Base-by-base conservation (phyloP, 495 filamentous ascomycete genomes). In the Lasiosphaeria miniovina region DNA sequence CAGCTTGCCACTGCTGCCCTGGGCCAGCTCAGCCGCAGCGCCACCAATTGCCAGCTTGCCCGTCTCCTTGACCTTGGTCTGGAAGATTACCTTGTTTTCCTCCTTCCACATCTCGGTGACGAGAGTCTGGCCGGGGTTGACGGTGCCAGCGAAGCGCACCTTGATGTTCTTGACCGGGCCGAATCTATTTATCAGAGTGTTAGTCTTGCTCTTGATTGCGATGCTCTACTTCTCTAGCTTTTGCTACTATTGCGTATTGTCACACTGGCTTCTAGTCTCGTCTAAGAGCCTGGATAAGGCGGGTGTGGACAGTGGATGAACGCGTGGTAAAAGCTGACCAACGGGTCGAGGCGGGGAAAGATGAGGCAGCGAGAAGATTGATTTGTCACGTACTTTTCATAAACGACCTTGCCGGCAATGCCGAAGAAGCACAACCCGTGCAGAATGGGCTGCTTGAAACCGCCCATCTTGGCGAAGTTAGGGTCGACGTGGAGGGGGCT, bases 101-200 rank as follows among this genome's bases (percentile, higher is more conserved):
- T 93, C 91, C 83, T 91, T 96, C 94, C 94, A 98, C 90, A 96
- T 96, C 85, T 98, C 94, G 36, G 93, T 98, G 67, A 86, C 84
- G 40, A 98, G 83, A 54, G 91, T 98, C 84, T 98, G 90, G 6
- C 94, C 95, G 1, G 94, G 95, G 32, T 93, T 65, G 3, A 98
- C 94, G 11, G 91, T 88, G 45, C 94, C 95, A 5, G 91, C 93
- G 76, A 98, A 98, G 61, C 94, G 77, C 6, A 97, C 94, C 84
- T 98, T 98, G 73, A 98, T 84, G 76, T 94, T 98, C 81, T 88
- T 90, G 78, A 88, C 95, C 57, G 81, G 74, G 24, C 94, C 94
- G 72, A 85, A 98, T 24, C 24, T 35, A 46, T 24, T 24, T 24
- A 24, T 24, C 24, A 24, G 24, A 24, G 24, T 24, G 24, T 24